Evolutionary conservation across 371 early-diverging fungal species (phyloP).

Genomic region (Basidiobolus heterosporus): DNA sequence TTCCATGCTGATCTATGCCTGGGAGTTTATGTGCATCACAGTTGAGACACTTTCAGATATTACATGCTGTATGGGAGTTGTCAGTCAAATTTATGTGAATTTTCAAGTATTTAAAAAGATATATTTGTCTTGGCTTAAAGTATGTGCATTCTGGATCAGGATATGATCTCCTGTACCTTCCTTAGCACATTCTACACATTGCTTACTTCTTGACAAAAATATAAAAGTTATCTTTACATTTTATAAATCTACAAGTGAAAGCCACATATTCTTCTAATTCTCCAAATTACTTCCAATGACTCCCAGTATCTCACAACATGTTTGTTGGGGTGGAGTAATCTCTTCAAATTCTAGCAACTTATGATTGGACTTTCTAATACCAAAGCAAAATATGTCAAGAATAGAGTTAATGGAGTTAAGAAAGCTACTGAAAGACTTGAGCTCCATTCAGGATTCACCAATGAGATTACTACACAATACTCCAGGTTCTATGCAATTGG

Average conservation of each 20-base stretch:
- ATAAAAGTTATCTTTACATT: no score
- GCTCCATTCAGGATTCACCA: no score
- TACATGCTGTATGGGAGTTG: slow-evolving; percentile 1
- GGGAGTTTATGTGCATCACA: slow-evolving; percentile 4
- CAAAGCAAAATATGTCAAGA: background rate
- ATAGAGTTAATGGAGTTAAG: background rate
- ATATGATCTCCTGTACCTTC: background rate
- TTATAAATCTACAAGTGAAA: no score
- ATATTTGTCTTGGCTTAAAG: background rate
- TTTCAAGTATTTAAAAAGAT: slow-evolving; percentile 1
- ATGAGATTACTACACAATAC: no score
- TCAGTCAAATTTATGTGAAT: slow-evolving; percentile 1
- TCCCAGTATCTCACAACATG: no score
- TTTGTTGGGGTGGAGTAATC: no score
- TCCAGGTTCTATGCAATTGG: no score
- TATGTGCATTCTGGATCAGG: background rate
- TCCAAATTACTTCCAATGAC: no score
- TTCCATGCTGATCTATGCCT: slow-evolving; percentile 1
- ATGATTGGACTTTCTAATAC: background rate
- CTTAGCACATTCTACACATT: no score
- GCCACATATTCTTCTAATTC: no score
- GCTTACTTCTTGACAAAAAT: no score
- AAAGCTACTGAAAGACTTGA: no score
- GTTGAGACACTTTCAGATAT: slow-evolving; percentile 2
- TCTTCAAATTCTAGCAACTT: background rate